These are phyloP conservation scores for Rubia tinctorum DNA, from an alignment of 305 asterid species.

Conservation along the genomic window DNA sequence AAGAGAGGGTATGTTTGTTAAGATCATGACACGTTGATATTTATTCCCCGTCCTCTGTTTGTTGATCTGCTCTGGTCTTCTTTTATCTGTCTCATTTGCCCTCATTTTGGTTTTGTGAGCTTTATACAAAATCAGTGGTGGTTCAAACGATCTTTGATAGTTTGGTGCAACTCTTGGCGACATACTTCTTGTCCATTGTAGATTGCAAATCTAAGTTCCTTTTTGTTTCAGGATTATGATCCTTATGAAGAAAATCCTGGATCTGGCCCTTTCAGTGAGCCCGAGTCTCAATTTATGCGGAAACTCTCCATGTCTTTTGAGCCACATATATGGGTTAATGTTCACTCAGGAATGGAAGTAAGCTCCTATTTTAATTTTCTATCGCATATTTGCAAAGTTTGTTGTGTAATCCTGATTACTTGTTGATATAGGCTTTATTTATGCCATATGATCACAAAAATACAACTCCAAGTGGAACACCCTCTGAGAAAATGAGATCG, in stretches of 20 bases:
- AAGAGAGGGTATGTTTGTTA: constrained; percentile 63
- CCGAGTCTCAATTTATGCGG: constrained; percentile 90
- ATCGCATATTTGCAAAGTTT: background rate
- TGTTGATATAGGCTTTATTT: constrained; percentile 62
- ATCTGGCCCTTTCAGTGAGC: constrained; percentile 88
- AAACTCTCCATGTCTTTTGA: constrained; percentile 73
- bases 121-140: background rate
- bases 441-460: constrained; percentile 99
- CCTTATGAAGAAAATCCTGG: constrained; percentile 98
- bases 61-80: background rate
- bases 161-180: background rate
- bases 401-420: background rate
- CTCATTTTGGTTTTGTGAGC: no score
- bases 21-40: constrained; percentile 6
- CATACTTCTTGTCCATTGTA: background rate
- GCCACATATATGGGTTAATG: constrained; percentile 98
- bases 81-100: background rate
- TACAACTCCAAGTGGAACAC: constrained; percentile 81
- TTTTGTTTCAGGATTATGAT: constrained; percentile 73
- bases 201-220: background rate
- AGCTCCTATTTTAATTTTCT: constrained; percentile 23
- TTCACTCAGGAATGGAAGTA: constrained; percentile 99
- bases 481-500: constrained; percentile 72
- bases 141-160: background rate
- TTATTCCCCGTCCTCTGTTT: background rate